phyloP scores from a whole-genome alignment of 805 yeast genomes.

The Dipodascopsis uninucleata region DNA sequence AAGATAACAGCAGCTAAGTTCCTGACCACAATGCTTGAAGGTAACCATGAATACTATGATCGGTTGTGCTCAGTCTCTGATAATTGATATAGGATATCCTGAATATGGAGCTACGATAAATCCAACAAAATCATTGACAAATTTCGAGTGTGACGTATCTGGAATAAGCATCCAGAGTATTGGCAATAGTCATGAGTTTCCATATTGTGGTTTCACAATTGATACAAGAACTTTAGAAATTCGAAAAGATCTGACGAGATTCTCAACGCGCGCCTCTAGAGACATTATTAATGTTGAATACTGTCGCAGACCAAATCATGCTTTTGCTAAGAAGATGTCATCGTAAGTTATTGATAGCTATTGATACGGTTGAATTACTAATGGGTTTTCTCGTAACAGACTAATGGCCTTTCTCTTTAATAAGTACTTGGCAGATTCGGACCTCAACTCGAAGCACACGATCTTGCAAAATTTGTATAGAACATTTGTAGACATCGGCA shows the following conservation, averaged over 20 bases:
- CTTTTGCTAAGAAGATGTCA: constrained; percentile 2
- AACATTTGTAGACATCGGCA: constrained; percentile 16
- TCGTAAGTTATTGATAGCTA: constrained; percentile 3
- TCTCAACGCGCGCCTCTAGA: background rate
- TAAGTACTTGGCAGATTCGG: constrained; percentile 8
- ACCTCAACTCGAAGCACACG: constrained; percentile 15
- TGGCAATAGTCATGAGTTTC: constrained; percentile 12
- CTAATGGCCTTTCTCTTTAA: constrained; percentile 5
- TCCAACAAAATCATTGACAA: constrained; percentile 39
- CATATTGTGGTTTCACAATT: constrained; percentile 23
- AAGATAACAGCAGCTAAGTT: constrained; percentile 35
- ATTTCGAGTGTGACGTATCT: constrained; percentile 26
- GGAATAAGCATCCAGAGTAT: constrained; percentile 1
- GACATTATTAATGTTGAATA: constrained; percentile 10
- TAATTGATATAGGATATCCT: constrained; percentile 37
- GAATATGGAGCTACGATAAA: constrained; percentile 45
- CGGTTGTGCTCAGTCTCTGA: background rate
- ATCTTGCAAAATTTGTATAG: constrained; percentile 16
- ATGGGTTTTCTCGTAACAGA: background rate
- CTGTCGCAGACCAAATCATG: constrained; percentile 2
- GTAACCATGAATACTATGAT: constrained; percentile 4
- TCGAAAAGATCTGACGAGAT: constrained; percentile 15
- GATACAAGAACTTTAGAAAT: constrained; percentile 14
- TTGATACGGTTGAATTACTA: background rate
- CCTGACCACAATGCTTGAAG: constrained; percentile 31